phyloP scores from a whole-genome alignment of 2,329 filamentous ascomycete species.

The Alternaria alternata region DNA sequence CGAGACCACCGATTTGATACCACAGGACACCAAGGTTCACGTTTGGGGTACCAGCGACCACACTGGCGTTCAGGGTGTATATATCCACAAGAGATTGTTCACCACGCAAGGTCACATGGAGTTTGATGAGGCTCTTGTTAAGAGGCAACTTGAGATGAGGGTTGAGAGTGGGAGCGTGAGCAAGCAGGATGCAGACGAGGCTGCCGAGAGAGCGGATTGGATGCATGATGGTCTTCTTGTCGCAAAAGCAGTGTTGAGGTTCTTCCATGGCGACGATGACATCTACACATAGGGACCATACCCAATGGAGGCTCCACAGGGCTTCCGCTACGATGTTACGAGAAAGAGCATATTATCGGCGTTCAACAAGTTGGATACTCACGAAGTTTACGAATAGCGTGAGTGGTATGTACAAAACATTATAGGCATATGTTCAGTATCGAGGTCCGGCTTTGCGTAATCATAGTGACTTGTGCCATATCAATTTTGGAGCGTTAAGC shows the following conservation, averaged over 20 bases:
- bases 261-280: conserved; percentile 47
- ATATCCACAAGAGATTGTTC: conserved; percentile 56
- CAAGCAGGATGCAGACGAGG: conserved; percentile 49
- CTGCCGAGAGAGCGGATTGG: conserved; percentile 40
- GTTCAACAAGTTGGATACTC: background rate
- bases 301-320: background rate
- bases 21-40: conserved; percentile 55
- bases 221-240: conserved; percentile 43
- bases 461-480: background rate
- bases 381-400: background rate
- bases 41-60: conserved; percentile 59
- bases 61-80: conserved; percentile 56
- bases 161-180: conserved; percentile 54
- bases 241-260: conserved; percentile 41
- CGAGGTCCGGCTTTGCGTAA: background rate
- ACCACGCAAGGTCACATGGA: conserved; percentile 59
- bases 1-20: conserved; percentile 28
- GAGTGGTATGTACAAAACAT: background rate
- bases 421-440: background rate
- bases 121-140: conserved; percentile 58
- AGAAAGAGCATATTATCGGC: background rate
- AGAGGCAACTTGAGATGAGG: conserved; percentile 55
- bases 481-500: background rate
- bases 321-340: background rate
- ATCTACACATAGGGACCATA: conserved; percentile 14